A percentile compares a stretch with the other conserved stretches of the same genome.
Conservation (phyloP, 225 moss, liverwort and hornwort species). For the Neckera pumila region DNA sequence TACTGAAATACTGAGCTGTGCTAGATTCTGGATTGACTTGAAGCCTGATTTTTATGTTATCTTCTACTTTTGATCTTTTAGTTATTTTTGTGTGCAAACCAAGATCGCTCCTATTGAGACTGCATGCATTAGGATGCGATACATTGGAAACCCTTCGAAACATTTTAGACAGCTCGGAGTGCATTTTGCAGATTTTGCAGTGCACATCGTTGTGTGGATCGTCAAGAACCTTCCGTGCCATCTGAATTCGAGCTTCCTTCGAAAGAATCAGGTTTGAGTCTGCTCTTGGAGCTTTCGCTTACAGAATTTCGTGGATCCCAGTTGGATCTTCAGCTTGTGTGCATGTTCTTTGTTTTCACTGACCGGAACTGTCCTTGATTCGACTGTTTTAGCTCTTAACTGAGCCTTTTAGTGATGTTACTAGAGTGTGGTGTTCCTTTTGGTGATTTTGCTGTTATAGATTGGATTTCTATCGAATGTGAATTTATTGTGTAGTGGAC, state of each 20-base stretch:
- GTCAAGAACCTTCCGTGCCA: slow-evolving; percentile 22
- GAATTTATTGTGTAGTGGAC: background rate
- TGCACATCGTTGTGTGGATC: slow-evolving; percentile 16
- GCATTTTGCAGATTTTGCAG: slow-evolving; percentile 34
- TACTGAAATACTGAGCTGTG: background rate
- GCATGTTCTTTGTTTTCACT: background rate
- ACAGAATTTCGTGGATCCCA: background rate
- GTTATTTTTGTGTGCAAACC: background rate
- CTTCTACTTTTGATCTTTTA: background rate
- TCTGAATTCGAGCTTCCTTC: slow-evolving; percentile 8
- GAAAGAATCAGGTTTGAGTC: slow-evolving; percentile 25
- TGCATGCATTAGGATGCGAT: background rate
- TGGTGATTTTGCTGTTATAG: background rate
- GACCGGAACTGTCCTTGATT: background rate
- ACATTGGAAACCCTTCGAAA: background rate
- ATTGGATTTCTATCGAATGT: background rate
- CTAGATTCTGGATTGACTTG: background rate
- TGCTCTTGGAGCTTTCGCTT: background rate
- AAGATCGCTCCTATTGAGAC: background rate
- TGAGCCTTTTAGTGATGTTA: background rate
- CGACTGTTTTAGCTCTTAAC: background rate
- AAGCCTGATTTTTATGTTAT: background rate
- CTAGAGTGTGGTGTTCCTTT: background rate
- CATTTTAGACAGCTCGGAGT: background rate
- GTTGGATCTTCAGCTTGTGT: background rate